Evolutionary conservation across 2,329 filamentous ascomycete genomes (phyloP).

Genomic region (Celoporthe dispersa): DNA sequence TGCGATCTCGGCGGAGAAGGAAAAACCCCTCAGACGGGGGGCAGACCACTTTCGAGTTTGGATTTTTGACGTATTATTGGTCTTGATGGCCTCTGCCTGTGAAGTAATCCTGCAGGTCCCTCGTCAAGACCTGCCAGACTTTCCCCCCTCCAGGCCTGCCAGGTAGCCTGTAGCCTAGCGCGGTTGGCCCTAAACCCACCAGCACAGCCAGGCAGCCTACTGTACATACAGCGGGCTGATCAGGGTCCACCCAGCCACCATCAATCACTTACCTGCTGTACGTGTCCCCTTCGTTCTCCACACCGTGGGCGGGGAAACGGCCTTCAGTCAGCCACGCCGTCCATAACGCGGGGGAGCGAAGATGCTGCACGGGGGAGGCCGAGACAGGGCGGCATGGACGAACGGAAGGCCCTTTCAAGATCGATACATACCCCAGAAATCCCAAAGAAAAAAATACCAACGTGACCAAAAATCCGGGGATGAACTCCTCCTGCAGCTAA

Average conservation of each 20-base stretch:
- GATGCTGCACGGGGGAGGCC: neutral
- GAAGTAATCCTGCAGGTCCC: neutral
- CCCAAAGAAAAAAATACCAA: neutral
- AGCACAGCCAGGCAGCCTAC: neutral
- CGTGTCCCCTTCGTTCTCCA: neutral
- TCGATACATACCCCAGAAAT: neutral
- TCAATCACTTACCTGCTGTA: neutral
- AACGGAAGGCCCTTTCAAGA: conserved; percentile 15
- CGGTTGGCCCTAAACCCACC: neutral
- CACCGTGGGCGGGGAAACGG: conserved; percentile 11
- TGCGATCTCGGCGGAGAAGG: neutral
- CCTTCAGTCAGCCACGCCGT: neutral
- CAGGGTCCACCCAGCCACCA: neutral
- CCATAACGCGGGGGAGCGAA: neutral
- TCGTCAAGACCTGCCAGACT: neutral
- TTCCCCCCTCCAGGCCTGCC: neutral
- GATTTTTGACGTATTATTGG: neutral
- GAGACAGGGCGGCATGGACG: conserved; percentile 14
- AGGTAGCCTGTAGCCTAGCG: neutral
- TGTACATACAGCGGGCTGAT: neutral
- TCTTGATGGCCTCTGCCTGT: neutral
- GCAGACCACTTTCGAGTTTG: neutral
- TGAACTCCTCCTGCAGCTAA: neutral
- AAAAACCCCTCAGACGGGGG: neutral
- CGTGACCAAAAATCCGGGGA: neutral